Evolutionary conservation across 345 rosid species (phyloP).

Genomic region (Noccaea bulbosa): DNA sequence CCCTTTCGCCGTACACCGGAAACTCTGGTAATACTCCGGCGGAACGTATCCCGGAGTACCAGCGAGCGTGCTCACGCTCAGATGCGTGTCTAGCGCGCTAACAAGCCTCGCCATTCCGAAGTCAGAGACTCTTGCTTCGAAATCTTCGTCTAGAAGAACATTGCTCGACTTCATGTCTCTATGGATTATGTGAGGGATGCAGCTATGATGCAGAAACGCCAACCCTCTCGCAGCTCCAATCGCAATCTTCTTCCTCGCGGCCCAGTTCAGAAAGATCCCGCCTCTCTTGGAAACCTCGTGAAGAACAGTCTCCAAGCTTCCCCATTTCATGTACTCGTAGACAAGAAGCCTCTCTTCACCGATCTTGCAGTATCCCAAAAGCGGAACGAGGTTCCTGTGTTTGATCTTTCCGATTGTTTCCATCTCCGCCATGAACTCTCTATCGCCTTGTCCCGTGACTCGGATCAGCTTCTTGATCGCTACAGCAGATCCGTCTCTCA

Average conservation of each 20-base stretch:
- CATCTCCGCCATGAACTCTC: conserved; percentile 99
- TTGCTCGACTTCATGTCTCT: conserved; percentile 99
- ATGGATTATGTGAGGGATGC: conserved; percentile 96
- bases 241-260: conserved; percentile 83
- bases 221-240: conserved; percentile 95
- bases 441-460: conserved; percentile 91
- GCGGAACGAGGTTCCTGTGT: conserved; percentile 92
- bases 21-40: conserved; percentile 96
- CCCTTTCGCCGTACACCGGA: conserved; percentile 92
- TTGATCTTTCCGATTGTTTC: conserved; percentile 97
- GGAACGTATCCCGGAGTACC: conserved; percentile 99
- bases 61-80: conserved; percentile 94
- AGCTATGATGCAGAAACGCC: conserved; percentile 97
- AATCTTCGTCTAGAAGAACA: conserved; percentile 86
- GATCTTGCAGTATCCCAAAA: conserved; percentile 89
- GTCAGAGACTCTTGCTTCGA: conserved; percentile 94
- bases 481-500: conserved; percentile 71
- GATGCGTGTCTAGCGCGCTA: conserved; percentile 91
- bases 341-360: conserved; percentile 99
- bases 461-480: conserved; percentile 93
- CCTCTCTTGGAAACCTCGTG: conserved; percentile 68
- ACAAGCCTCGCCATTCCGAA: conserved; percentile 97
- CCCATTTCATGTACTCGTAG: conserved; percentile 98
- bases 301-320: conserved; percentile 89
- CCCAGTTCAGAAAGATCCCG: conserved; percentile 67